phyloP scores from a whole-genome alignment of 163 green algal species.

The Prototheca stagnorum region DNA sequence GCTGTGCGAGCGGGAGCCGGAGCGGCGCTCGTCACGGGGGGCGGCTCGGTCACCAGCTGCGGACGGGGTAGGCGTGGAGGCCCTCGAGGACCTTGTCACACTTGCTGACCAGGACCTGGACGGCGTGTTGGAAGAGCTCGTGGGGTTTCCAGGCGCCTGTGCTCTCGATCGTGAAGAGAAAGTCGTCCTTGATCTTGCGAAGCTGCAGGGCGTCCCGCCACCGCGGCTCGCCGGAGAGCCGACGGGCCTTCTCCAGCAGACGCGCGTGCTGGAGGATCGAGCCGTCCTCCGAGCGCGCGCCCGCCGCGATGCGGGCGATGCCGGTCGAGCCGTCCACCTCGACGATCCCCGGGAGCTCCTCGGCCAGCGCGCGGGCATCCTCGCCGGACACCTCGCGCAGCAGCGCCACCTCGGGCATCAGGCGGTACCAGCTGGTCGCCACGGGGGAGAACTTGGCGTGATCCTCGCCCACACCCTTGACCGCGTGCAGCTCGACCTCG shows the following conservation, averaged over 20 bases:
- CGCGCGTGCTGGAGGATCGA: conserved; percentile 35
- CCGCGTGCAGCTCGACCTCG: conserved; percentile 76
- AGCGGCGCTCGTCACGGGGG: too few species aligned
- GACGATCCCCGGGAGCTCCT: conserved; percentile 19
- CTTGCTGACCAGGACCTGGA: conserved; percentile 41
- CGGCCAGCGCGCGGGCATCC: conserved; percentile 31
- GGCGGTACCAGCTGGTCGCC: conserved; percentile 82
- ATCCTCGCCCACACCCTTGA: conserved; percentile 69
- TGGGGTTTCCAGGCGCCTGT: conserved; percentile 51
- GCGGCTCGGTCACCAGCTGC: too few species aligned
- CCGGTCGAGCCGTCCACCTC: background rate
- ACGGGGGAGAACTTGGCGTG: conserved; percentile 98
- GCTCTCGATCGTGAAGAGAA: conserved; percentile 95
- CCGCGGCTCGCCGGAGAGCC: conserved; percentile 39
- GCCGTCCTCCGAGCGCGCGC: too few species aligned
- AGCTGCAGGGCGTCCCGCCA: conserved; percentile 50
- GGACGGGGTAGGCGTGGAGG: conserved; percentile 18
- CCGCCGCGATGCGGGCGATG: too few species aligned
- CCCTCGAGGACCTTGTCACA: conserved; percentile 38
- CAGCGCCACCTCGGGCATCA: conserved; percentile 73
- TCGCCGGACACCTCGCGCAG: conserved; percentile 21
- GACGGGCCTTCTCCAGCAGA: conserved; percentile 49
- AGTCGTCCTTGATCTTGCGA: conserved; percentile 81
- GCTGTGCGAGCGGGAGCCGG: too few species aligned
- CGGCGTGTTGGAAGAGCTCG: conserved; percentile 44